Evolutionary conservation across 768 basidiomycete genomes (phyloP), one percentile per base, ranked within the genome.

Genomic region (Mycena vulgaris): DNA sequence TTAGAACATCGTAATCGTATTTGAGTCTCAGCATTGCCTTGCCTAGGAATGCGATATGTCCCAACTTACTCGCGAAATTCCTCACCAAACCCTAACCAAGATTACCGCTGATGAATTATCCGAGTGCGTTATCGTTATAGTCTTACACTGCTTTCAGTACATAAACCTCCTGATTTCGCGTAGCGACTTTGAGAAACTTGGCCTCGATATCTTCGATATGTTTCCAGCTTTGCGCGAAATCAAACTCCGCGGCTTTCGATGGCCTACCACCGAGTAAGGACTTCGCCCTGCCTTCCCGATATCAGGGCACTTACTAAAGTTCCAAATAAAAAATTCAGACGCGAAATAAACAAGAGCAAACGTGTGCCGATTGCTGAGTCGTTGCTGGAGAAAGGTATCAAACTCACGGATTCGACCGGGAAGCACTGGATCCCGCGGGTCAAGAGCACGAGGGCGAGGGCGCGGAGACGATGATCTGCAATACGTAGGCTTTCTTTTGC

Each of bases 201-300:
- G 35, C 35, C 35, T 37, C 35, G 35, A 37, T 11, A 30, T 16
- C 56, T 42, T 58, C 19, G 37, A 27, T 40, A 42, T 40, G 56
- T 58, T 58, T 28, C 56, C 56, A 19, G 56, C 39, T 17, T 17
- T 58, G 56, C 56, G 40, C 25, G 56, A 40, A 42, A 58, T 58
- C 23, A 13, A 58, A 39, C 7, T 58, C 37, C 11, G 25, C 39
- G 37, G 5, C 14, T 30, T 58, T 19, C 11, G 16, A 25, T 58
- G 56, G 56, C 56, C 56, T 2, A 58, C 56, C 5, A 42, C 37
- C 37, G 56, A 58, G 56, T 58, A 21, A 19, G 56, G 21, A 28
- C 21, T 51, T 7, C 23, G 21, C 25, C 28, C n/a, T 51, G 23
- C 8, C 28, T 51, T 21, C 35, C 35, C 35, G 35, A 37, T 37